Conservation (phyloP, 345 rosid genomes). For the Microcos paniculata region DNA sequence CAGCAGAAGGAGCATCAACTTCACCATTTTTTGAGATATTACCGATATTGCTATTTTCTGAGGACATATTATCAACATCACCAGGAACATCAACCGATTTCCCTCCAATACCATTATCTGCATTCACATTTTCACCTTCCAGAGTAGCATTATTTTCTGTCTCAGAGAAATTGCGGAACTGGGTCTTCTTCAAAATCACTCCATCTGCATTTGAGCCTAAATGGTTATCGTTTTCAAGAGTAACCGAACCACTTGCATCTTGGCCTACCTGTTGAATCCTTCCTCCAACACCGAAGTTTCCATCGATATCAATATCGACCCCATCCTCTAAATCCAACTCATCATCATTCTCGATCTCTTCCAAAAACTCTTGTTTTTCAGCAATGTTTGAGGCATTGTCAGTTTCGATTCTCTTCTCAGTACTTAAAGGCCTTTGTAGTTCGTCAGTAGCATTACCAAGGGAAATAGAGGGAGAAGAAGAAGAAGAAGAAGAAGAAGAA, state of each 20-base stretch:
- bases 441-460: background rate
- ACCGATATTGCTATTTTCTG: conserved; percentile 7
- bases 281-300: conserved; percentile 17
- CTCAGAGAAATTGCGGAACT: conserved; percentile 22
- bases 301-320: conserved; percentile 6
- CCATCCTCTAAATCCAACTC: conserved; percentile 10
- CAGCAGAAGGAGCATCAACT: conserved; percentile 11
- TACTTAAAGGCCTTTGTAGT: conserved; percentile 9
- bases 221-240: background rate
- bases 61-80: background rate
- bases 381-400: background rate
- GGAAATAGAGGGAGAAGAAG: background rate
- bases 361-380: background rate
- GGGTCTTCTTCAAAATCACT: conserved; percentile 7
- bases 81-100: conserved; percentile 6
- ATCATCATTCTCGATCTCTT: conserved; percentile 3
- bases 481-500: conserved; percentile 26
- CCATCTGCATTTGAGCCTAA: conserved; percentile 2
- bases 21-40: conserved; percentile 14
- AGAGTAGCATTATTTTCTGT: conserved; percentile 14
- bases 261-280: conserved; percentile 9
- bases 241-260: conserved; percentile 10
- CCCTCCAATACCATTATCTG: conserved; percentile 4
- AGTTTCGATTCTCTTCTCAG: conserved; percentile 13
- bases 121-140: conserved; percentile 12